These are phyloP conservation scores for Leavenworthia alabamica DNA, from an alignment of 345 rosid genomes.

Conservation along the genomic window DNA sequence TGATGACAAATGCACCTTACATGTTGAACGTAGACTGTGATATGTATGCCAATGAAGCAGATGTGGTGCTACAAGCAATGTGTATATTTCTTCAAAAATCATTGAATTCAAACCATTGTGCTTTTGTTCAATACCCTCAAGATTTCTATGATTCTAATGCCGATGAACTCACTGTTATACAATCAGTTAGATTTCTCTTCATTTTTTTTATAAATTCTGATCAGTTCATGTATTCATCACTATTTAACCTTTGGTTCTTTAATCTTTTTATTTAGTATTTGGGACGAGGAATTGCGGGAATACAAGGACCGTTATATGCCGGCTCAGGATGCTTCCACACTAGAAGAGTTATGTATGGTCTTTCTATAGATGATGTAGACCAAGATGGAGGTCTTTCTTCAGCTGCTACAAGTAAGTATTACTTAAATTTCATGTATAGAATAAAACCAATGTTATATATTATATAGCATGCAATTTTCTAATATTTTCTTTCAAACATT, in stretches of 20 bases:
- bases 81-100: conserved; percentile 33
- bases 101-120: conserved; percentile 14
- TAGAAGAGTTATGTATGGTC: conserved; percentile 49
- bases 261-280: background rate
- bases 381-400: conserved; percentile 1
- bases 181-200: background rate
- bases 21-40: conserved; percentile 64
- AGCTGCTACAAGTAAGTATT: background rate
- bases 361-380: conserved; percentile 20
- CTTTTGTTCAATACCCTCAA: conserved; percentile 49
- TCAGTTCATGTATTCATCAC: background rate
- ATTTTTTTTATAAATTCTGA: background rate
- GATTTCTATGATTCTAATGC: conserved; percentile 30
- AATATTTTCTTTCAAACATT: too few species aligned
- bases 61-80: conserved; percentile 37
- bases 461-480: too few species aligned
- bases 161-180: background rate
- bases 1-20: conserved; percentile 12
- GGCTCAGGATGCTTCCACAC: conserved; percentile 57
- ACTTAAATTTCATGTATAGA: background rate
- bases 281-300: background rate
- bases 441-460: too few species aligned
- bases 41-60: conserved; percentile 43
- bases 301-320: background rate
- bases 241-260: background rate